These are phyloP conservation scores for Bullera alba DNA, from an alignment of 768 basidiomycete genomes.

Conservation along the genomic window DNA sequence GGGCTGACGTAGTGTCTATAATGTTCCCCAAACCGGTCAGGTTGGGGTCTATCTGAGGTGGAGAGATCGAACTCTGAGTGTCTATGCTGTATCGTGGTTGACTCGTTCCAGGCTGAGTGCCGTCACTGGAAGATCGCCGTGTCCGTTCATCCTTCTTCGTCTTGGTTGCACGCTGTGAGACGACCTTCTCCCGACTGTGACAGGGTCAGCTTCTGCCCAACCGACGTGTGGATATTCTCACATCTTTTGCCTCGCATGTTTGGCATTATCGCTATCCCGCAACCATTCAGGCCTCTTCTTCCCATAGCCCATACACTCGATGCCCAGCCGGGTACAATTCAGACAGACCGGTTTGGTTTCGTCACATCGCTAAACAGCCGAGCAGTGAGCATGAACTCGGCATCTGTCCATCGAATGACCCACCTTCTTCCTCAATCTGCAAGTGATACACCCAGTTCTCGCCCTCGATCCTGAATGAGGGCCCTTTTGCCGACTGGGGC, in stretches of 20 bases:
- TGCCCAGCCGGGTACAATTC: slow-evolving; percentile 15
- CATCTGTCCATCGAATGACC: neutral
- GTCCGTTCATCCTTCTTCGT: too few relatives aligned
- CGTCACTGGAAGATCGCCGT: neutral
- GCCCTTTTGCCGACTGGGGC: too few relatives aligned
- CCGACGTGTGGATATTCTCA: neutral
- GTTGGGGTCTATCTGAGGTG: too few relatives aligned
- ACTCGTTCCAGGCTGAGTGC: neutral
- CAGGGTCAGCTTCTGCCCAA: neutral
- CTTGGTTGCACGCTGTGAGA: neutral
- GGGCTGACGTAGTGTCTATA: neutral
- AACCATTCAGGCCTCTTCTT: slow-evolving; percentile 20
- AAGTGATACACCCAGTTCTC: slow-evolving; percentile 47
- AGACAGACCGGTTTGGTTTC: slow-evolving; percentile 22
- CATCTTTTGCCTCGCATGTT: neutral
- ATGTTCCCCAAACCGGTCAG: neutral
- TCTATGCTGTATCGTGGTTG: too few relatives aligned
- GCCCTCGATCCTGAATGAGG: neutral
- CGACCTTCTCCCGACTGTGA: neutral
- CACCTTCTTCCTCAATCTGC: slow-evolving; percentile 42
- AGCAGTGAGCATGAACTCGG: neutral
- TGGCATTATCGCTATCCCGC: slow-evolving; percentile 42
- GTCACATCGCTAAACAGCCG: slow-evolving; percentile 15
- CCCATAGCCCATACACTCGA: slow-evolving; percentile 26
- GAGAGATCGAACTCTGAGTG: too few relatives aligned